Conservation (phyloP, 805 yeast genomes). For the Wickerhamiella nectarea region DNA sequence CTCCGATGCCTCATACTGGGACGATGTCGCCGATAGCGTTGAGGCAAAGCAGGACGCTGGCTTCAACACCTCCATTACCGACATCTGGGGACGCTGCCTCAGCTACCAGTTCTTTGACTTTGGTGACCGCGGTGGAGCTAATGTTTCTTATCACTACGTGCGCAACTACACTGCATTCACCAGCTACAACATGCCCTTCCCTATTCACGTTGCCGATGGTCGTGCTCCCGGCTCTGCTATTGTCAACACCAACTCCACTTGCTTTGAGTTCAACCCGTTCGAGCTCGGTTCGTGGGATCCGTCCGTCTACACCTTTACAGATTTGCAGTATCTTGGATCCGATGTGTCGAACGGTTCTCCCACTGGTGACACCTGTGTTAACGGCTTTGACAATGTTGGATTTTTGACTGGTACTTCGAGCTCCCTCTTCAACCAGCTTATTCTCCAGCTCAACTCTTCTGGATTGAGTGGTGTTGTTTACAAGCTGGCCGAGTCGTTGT, state of each 20-base stretch:
- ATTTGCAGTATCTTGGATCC: slow-evolving; percentile 59
- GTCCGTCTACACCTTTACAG: slow-evolving; percentile 47
- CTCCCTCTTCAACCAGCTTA: slow-evolving; percentile 56
- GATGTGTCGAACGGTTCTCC: slow-evolving; percentile 47
- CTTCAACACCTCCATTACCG: slow-evolving; percentile 53
- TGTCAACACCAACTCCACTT: slow-evolving; percentile 53
- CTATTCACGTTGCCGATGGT: slow-evolving; percentile 42
- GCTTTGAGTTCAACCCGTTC: slow-evolving; percentile 38
- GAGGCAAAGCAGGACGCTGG: slow-evolving; percentile 50
- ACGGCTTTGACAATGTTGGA: slow-evolving; percentile 70
- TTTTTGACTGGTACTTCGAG: slow-evolving; percentile 75
- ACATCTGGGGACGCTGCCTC: slow-evolving; percentile 69
- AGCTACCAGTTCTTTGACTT: slow-evolving; percentile 55
- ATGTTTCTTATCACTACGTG: slow-evolving; percentile 43
- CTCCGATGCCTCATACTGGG: slow-evolving; percentile 39
- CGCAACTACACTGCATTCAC: slow-evolving; percentile 47
- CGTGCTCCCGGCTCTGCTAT: slow-evolving; percentile 35
- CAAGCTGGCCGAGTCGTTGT: slow-evolving; percentile 22
- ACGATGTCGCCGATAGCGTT: slow-evolving; percentile 32
- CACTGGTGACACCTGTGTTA: slow-evolving; percentile 36
- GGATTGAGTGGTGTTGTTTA: slow-evolving; percentile 34
- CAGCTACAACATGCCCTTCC: slow-evolving; percentile 57
- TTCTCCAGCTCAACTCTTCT: slow-evolving; percentile 43
- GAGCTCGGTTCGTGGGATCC: slow-evolving; percentile 88
- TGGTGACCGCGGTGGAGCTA: slow-evolving; percentile 47